Conservation (phyloP, 176 grass and related monocot genomes). For the Aegilops speltoides region DNA sequence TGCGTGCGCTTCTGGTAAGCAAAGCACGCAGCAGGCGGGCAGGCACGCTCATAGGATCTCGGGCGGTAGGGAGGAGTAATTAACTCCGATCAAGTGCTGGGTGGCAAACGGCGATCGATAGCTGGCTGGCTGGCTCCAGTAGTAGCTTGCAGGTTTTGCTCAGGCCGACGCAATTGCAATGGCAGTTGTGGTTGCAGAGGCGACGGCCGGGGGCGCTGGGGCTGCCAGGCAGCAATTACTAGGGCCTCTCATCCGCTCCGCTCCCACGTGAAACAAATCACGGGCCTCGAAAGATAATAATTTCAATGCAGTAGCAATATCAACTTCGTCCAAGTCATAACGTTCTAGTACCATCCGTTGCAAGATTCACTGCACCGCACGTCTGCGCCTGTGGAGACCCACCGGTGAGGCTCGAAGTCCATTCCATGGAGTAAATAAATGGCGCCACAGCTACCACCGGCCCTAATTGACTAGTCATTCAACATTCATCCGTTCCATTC, state of each 20-base stretch:
- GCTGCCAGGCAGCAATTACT: background rate
- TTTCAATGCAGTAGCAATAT: background rate
- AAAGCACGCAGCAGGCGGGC: no score
- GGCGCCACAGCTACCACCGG: background rate
- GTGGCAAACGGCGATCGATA: background rate
- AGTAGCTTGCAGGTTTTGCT: background rate
- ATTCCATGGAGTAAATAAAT: background rate
- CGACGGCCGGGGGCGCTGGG: background rate
- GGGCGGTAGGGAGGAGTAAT: background rate
- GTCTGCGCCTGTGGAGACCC: background rate
- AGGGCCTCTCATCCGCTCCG: no score
- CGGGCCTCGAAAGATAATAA: background rate
- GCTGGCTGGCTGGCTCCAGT: background rate
- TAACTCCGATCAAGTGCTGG: background rate
- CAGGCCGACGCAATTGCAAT: background rate
- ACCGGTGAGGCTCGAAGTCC: no score
- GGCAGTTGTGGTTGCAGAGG: background rate
- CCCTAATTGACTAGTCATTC: background rate
- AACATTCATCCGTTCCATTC: background rate
- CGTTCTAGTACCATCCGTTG: background rate
- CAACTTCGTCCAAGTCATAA: background rate
- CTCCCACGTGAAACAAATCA: conserved; percentile 33
- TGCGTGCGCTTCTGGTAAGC: no score
- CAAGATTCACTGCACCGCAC: background rate
- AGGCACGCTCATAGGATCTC: conserved; percentile 22